A percentile compares a stretch with the other conserved stretches of the same genome.
phyloP scores from a whole-genome alignment of 169 alveolate genomes.

The Babesia gibsoni region DNA sequence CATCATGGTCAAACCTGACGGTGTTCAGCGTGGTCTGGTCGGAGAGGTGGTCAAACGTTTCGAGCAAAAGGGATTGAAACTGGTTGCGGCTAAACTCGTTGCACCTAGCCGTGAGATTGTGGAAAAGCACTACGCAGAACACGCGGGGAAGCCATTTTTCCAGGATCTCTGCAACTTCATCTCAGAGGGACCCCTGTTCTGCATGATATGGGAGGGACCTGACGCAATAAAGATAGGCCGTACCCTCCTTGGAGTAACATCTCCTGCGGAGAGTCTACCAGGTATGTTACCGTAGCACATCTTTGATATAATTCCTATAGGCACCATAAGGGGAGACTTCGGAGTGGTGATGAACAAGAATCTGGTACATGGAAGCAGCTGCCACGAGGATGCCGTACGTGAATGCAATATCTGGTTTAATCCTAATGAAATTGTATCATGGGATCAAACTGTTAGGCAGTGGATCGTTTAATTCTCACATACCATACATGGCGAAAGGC shows the following conservation, averaged over 20 bases:
- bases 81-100: constrained; percentile 90
- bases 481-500: too few relatives aligned
- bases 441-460: constrained; percentile 57
- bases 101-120: constrained; percentile 84
- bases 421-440: constrained; percentile 86
- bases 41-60: constrained; percentile 92
- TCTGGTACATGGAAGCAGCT: constrained; percentile 93
- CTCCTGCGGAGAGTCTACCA: constrained; percentile 89
- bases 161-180: constrained; percentile 87
- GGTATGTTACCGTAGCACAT: constrained; percentile 60
- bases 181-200: constrained; percentile 94
- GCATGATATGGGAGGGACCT: constrained; percentile 97
- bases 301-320: constrained; percentile 17
- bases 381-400: constrained; percentile 90
- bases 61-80: constrained; percentile 92
- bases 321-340: constrained; percentile 94
- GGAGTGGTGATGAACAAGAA: constrained; percentile 92
- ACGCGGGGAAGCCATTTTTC: constrained; percentile 91
- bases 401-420: constrained; percentile 95
- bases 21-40: constrained; percentile 96
- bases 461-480: too few relatives aligned
- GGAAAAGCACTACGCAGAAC: constrained; percentile 94
- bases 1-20: constrained; percentile 99
- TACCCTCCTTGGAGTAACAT: constrained; percentile 91
- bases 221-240: constrained; percentile 93